Evolutionary conservation across 768 basidiomycete genomes (phyloP).

Genomic region (Phaeotremella skinneri): DNA sequence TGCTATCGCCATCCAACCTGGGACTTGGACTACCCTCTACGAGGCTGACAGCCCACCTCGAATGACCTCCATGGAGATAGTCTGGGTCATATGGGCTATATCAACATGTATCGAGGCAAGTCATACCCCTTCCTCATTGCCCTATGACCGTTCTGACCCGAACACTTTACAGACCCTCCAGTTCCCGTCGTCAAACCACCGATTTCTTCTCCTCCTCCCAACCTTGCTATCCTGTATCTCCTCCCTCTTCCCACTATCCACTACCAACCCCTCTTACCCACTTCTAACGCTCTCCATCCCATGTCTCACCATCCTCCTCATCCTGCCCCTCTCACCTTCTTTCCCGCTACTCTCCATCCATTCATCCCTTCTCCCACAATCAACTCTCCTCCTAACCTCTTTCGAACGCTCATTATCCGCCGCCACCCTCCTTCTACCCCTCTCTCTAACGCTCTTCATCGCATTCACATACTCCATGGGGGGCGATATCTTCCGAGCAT

Average conservation of each 20-base stretch:
- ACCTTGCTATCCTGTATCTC: slow-evolving; percentile 11
- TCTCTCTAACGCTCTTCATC: slow-evolving; percentile 21
- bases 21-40: slow-evolving; percentile 19
- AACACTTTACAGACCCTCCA: neutral
- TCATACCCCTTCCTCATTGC: neutral
- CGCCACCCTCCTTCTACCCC: slow-evolving; percentile 24
- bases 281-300: slow-evolving; percentile 29
- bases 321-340: slow-evolving; percentile 27
- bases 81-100: slow-evolving; percentile 15
- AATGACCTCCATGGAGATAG: slow-evolving; percentile 6
- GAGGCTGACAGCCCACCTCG: neutral
- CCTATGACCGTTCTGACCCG: neutral
- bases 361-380: slow-evolving; percentile 19
- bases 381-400: slow-evolving; percentile 15
- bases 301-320: slow-evolving; percentile 23
- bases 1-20: slow-evolving; percentile 17
- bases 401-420: slow-evolving; percentile 11
- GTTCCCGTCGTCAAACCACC: neutral
- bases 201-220: slow-evolving; percentile 15
- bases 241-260: slow-evolving; percentile 1
- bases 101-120: slow-evolving; percentile 10
- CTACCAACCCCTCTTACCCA: slow-evolving; percentile 10
- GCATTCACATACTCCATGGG: slow-evolving; percentile 34
- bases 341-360: slow-evolving; percentile 6
- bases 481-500: slow-evolving; percentile 38